phyloP scores from a whole-genome alignment of 2,329 filamentous ascomycete species.

The Cryphonectria naterciae region DNA sequence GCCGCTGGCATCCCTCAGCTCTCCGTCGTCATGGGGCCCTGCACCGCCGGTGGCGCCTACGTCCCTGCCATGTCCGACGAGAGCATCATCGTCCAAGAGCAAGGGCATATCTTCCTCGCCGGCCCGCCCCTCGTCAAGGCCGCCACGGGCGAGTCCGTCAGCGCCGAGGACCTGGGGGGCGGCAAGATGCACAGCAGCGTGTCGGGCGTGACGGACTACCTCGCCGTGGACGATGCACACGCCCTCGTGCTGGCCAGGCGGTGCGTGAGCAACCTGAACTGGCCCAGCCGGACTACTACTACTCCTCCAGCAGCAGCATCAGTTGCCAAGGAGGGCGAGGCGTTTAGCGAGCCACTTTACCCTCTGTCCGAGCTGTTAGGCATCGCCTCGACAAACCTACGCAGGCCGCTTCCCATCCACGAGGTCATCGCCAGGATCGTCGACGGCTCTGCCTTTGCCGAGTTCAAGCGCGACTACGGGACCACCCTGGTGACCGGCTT shows the following conservation, averaged over 20 bases:
- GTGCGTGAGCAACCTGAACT: slow-evolving; percentile 88
- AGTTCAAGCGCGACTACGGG: slow-evolving; percentile 94
- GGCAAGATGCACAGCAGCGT: slow-evolving; percentile 88
- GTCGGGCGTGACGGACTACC: slow-evolving; percentile 92
- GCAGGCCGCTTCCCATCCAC: slow-evolving; percentile 75
- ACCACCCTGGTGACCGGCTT: slow-evolving; percentile 90
- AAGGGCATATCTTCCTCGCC: slow-evolving; percentile 97
- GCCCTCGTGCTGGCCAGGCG: slow-evolving; percentile 83
- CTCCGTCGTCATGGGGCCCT: slow-evolving; percentile 94
- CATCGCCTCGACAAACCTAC: slow-evolving; percentile 87
- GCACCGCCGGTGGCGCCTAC: slow-evolving; percentile 93
- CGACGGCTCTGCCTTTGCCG: slow-evolving; percentile 68
- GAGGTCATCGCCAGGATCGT: slow-evolving; percentile 24
- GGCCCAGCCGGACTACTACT: slow-evolving; percentile 59
- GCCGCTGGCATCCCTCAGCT: slow-evolving; percentile 88
- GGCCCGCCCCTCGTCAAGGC: slow-evolving; percentile 95
- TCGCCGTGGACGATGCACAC: slow-evolving; percentile 92
- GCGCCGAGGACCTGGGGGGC: slow-evolving; percentile 87
- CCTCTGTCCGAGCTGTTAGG: slow-evolving; percentile 79
- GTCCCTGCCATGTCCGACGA: slow-evolving; percentile 98
- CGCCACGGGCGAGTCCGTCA: slow-evolving; percentile 90
- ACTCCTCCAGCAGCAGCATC: slow-evolving; percentile 39
- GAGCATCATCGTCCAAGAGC: slow-evolving; percentile 92
- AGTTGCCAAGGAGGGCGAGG: slow-evolving; percentile 41
- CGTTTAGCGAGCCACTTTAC: slow-evolving; percentile 73